Evolutionary conservation across 257 asterid species (phyloP).

Genomic region (Solanum medicagineum): DNA sequence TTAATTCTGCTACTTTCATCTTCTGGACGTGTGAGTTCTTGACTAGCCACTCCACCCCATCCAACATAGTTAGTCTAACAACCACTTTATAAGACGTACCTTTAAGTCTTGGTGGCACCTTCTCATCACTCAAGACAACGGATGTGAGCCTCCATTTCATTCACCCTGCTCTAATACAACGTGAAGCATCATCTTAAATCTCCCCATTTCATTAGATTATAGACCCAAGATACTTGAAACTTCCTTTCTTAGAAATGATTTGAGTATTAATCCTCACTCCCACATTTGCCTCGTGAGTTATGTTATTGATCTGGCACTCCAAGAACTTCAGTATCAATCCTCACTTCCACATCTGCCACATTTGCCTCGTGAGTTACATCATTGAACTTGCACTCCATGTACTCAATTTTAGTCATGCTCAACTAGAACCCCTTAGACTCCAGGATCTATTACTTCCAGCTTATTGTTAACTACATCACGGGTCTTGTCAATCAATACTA

Average conservation of each 20-base stretch:
- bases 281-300: not conserved
- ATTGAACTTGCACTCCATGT: not conserved
- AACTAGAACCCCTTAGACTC: not conserved
- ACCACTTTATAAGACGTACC: not conserved
- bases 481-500: not conserved
- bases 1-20: not conserved
- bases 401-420: not conserved
- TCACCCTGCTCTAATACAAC: not conserved
- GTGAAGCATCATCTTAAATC: not conserved
- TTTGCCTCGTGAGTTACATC: not conserved
- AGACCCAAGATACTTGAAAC: not conserved
- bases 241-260: not conserved
- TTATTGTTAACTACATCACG: not conserved
- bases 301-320: not conserved
- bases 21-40: not conserved
- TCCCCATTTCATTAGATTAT: not conserved
- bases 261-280: not conserved
- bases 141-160: not conserved
- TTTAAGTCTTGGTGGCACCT: not conserved
- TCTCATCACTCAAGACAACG: not conserved
- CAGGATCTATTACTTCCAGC: not conserved
- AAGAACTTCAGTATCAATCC: not conserved
- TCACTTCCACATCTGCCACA: not conserved
- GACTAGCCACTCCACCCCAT: not conserved
- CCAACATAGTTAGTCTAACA: not conserved